phyloP scores from a whole-genome alignment of 2,329 filamentous ascomycete species.

The Verticillium longisporum region DNA sequence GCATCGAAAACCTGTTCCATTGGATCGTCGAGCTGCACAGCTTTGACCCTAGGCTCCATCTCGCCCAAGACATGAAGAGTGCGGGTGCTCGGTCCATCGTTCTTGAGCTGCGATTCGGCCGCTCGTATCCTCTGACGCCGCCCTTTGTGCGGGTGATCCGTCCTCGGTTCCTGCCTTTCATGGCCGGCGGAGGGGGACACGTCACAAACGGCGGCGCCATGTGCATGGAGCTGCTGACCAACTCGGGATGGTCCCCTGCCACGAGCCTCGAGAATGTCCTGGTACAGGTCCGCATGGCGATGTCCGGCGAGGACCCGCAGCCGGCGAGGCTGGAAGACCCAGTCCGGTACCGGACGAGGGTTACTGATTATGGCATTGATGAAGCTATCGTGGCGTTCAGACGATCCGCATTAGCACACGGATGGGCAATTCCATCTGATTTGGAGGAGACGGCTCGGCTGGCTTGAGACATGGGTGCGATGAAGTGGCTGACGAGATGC shows the following conservation, averaged over 20 bases:
- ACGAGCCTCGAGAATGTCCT: constrained; percentile 72
- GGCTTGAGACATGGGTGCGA: not conserved
- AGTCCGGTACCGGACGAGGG: not conserved
- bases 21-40: constrained; percentile 89
- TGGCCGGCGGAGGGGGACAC: constrained; percentile 72
- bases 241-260: constrained; percentile 71
- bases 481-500: not conserved
- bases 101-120: constrained; percentile 74
- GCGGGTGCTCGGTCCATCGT: constrained; percentile 60
- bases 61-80: constrained; percentile 68
- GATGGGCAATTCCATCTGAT: constrained; percentile 65
- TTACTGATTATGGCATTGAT: constrained; percentile 52
- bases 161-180: constrained; percentile 70
- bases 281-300: constrained; percentile 71
- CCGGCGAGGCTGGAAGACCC: constrained; percentile 59
- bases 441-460: constrained; percentile 36
- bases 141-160: constrained; percentile 80
- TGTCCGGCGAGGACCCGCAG: constrained; percentile 59
- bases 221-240: constrained; percentile 78
- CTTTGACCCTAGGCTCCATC: constrained; percentile 61
- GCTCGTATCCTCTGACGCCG: constrained; percentile 68
- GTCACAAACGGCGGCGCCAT: constrained; percentile 80
- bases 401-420: constrained; percentile 50
- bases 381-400: constrained; percentile 69
- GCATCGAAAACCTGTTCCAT: constrained; percentile 72